Conservation (phyloP, 306 rosid species). For the Malus fusca region DNA sequence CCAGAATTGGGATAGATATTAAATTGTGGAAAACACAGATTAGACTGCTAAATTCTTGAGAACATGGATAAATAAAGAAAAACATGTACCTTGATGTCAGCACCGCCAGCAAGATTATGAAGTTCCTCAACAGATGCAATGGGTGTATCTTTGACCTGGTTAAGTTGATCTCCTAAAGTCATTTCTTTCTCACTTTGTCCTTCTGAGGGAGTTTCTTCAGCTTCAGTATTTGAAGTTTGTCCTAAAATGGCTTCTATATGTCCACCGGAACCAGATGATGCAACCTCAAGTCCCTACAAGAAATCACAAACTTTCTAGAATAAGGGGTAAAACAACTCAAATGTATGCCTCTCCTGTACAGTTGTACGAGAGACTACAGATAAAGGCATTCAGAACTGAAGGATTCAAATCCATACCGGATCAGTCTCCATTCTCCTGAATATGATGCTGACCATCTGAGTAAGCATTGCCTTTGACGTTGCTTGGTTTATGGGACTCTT, state of each 20-base stretch:
- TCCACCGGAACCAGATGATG: constrained; percentile 52
- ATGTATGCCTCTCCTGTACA: background rate
- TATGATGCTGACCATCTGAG: constrained; percentile 89
- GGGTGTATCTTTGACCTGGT: constrained; percentile 60
- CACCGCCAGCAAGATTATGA: constrained; percentile 93
- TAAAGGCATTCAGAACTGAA: constrained; percentile 8
- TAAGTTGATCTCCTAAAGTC: constrained; percentile 84
- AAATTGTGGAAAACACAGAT: constrained; percentile 1
- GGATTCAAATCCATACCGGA: constrained; percentile 43
- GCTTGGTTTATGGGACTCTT: constrained; percentile 99
- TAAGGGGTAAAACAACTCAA: background rate
- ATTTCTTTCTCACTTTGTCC: constrained; percentile 63
- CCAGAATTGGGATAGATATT: background rate
- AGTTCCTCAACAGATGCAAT: constrained; percentile 91
- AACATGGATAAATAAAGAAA: constrained; percentile 8
- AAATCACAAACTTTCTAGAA: constrained; percentile 11
- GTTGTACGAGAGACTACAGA: background rate
- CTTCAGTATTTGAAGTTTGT: constrained; percentile 41
- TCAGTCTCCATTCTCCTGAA: constrained; percentile 97
- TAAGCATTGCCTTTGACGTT: constrained; percentile 98
- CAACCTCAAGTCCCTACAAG: constrained; percentile 40
- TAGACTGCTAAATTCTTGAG: background rate
- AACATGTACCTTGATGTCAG: constrained; percentile 83
- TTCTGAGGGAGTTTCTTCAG: constrained; percentile 42
- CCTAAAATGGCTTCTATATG: constrained; percentile 41